Percentiles rank a stretch among this genome's conserved stretches.
These are phyloP conservation scores for Citrus trifoliata DNA, from an alignment of 345 rosid species.

Conservation along the genomic window DNA sequence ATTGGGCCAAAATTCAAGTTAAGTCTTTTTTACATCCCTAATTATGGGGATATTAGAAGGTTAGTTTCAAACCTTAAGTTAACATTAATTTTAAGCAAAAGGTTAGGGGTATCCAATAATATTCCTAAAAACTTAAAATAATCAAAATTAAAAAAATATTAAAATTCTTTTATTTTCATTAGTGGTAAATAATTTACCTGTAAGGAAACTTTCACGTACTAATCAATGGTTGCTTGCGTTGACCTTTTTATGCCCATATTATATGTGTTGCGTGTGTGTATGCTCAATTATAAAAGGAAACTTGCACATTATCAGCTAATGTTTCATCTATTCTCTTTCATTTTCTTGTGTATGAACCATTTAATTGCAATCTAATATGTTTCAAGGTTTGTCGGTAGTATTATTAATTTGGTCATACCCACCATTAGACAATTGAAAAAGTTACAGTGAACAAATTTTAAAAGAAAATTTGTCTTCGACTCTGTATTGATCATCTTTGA, in stretches of 20 bases:
- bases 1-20: too few species aligned
- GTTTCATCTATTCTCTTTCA: neutral
- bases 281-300: neutral
- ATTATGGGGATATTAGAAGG: too few species aligned
- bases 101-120: neutral
- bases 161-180: neutral
- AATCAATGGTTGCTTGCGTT: too few species aligned
- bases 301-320: neutral
- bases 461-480: neutral
- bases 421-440: neutral
- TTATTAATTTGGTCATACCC: neutral
- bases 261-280: too few species aligned
- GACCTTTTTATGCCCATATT: too few species aligned
- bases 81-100: too few species aligned
- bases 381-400: too few species aligned
- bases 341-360: neutral
- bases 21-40: accelerated
- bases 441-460: neutral
- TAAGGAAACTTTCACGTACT: too few species aligned
- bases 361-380: neutral
- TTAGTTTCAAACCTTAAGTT: too few species aligned
- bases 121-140: neutral
- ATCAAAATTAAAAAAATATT: too few species aligned
- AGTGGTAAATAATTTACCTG: neutral
- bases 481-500: too few species aligned